Conservation (phyloP, 768 basidiomycete species). For the Phanerochaete carnosa region DNA sequence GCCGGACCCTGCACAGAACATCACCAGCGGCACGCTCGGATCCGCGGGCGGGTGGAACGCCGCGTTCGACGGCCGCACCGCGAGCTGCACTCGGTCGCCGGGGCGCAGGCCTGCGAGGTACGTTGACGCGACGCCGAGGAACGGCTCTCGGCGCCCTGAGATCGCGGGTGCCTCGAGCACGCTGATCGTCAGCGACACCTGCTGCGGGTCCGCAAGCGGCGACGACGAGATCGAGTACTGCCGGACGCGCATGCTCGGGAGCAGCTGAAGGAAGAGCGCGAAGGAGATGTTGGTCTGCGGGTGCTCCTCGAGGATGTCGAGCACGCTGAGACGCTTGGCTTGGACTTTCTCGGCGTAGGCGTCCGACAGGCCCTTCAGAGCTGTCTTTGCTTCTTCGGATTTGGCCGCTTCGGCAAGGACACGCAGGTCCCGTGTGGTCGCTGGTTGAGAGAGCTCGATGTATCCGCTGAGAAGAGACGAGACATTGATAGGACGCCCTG, state of each 20-base stretch:
- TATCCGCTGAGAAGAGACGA: constrained; percentile 39
- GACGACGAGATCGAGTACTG: constrained; percentile 54
- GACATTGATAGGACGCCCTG: constrained; percentile 34
- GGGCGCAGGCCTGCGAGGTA: constrained; percentile 36
- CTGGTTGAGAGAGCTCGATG: constrained; percentile 45
- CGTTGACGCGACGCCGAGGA: constrained; percentile 44
- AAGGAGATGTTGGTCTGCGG: constrained; percentile 37
- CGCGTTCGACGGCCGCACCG: constrained; percentile 34
- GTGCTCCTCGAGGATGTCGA: constrained; percentile 39
- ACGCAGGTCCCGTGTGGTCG: constrained; percentile 38
- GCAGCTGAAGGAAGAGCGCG: constrained; percentile 33
- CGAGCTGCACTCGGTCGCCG: constrained; percentile 39
- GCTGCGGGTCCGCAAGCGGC: constrained; percentile 39
- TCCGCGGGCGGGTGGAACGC: constrained; percentile 42
- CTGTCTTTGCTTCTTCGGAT: constrained; percentile 20
- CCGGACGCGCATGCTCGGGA: constrained; percentile 41
- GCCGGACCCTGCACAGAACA: constrained; percentile 46
- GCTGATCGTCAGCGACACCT: constrained; percentile 42
- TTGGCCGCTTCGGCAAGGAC: constrained; percentile 27
- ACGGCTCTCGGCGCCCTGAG: constrained; percentile 29
- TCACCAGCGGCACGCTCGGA: constrained; percentile 36
- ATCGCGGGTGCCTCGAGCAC: constrained; percentile 36
- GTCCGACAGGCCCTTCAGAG: constrained; percentile 25
- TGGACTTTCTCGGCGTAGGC: constrained; percentile 32
- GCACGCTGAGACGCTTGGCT: constrained; percentile 35